Percentiles rank a stretch among this genome's conserved stretches.
These are phyloP conservation scores for Somion occarium DNA, from an alignment of 1,284 basidiomycete species.

Conservation along the genomic window DNA sequence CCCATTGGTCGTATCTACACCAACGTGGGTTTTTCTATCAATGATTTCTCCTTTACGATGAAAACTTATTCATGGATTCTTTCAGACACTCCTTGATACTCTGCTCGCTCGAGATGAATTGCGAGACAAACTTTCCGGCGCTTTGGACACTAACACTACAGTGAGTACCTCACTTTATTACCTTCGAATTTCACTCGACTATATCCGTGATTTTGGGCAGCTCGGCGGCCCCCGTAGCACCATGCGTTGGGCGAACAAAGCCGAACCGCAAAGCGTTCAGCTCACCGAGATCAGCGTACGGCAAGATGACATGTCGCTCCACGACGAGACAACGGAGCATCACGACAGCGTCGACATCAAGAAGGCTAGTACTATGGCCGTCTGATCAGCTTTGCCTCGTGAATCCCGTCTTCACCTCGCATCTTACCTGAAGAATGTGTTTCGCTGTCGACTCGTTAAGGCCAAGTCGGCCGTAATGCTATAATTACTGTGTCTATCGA, in stretches of 20 bases:
- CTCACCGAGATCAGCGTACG: too few relatives aligned
- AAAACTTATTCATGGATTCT: not conserved
- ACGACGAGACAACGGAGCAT: too few relatives aligned
- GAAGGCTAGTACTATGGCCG: too few relatives aligned
- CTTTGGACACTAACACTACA: not conserved
- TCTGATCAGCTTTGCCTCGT: too few relatives aligned
- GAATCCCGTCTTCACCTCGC: too few relatives aligned
- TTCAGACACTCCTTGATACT: slow-evolving; percentile 17
- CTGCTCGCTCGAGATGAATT: slow-evolving; percentile 13
- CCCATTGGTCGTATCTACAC: slow-evolving; percentile 42
- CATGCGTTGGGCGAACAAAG: slow-evolving; percentile 1
- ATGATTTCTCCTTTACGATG: not conserved
- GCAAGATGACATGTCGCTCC: too few relatives aligned
- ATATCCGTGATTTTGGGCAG: not conserved
- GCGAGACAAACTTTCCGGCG: slow-evolving; percentile 9
- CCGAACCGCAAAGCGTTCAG: too few relatives aligned
- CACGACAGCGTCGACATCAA: too few relatives aligned
- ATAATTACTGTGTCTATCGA: too few relatives aligned
- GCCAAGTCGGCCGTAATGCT: too few relatives aligned
- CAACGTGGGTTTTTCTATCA: slow-evolving; percentile 29
- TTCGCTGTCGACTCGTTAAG: too few relatives aligned
- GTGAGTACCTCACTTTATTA: not conserved
- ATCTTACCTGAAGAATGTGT: too few relatives aligned
- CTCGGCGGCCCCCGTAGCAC: not conserved
- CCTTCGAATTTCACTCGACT: not conserved